phyloP scores from a whole-genome alignment of 1,139 yeast species.

The Suhomyces ambrosiae region DNA sequence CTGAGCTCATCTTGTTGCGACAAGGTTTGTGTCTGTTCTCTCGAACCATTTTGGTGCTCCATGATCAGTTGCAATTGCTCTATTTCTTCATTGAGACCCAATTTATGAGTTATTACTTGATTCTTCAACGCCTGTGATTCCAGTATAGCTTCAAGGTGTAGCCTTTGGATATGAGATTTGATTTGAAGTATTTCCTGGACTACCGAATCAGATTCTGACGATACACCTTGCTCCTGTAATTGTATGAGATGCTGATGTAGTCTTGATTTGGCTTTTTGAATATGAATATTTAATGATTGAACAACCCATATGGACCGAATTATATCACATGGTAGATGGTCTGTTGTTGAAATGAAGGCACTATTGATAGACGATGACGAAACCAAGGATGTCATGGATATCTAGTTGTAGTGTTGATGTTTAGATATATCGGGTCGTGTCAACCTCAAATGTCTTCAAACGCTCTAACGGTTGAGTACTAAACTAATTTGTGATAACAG shows the following conservation, averaged over 20 bases:
- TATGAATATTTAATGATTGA: constrained; percentile 39
- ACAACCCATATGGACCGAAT: constrained; percentile 50
- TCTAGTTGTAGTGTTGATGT: neutral
- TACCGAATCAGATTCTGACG: constrained; percentile 9
- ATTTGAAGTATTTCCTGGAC: constrained; percentile 15
- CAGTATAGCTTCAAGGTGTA: constrained; percentile 32
- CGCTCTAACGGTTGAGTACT: no score
- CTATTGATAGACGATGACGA: constrained; percentile 33
- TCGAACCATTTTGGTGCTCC: constrained; percentile 14
- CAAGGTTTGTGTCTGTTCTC: constrained; percentile 13
- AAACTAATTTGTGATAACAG: no score
- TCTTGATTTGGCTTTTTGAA: constrained; percentile 22
- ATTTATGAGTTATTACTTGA: constrained; percentile 37
- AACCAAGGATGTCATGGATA: constrained; percentile 9
- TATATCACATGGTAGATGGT: constrained; percentile 50
- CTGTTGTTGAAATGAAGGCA: constrained; percentile 48
- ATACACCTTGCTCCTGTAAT: constrained; percentile 7
- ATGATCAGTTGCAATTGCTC: constrained; percentile 29
- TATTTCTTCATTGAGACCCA: constrained; percentile 33
- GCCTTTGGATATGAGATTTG: constrained; percentile 17
- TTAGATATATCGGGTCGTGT: constrained; percentile 3
- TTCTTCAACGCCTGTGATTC: constrained; percentile 39
- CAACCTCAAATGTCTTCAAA: neutral
- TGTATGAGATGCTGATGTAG: constrained; percentile 12
- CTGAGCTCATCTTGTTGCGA: constrained; percentile 28